Percentiles rank a stretch among this genome's conserved stretches.
Evolutionary conservation across 2,329 filamentous ascomycete species (phyloP).

Genomic region (Aphanocladium album): DNA sequence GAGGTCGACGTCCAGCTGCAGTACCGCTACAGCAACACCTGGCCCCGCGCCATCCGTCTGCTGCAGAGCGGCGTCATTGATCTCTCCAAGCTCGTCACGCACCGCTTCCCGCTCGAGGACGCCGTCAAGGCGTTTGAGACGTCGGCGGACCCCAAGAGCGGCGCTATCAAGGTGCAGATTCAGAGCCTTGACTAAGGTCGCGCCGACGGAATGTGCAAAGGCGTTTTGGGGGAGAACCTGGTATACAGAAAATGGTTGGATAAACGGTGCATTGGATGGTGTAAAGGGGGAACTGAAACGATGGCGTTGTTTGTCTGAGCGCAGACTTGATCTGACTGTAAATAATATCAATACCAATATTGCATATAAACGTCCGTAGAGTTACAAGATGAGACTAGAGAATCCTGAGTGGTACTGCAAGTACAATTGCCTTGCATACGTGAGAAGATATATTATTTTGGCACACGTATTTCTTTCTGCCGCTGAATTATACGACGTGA

Average conservation of each 20-base stretch:
- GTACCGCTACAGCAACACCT: slow-evolving; percentile 94
- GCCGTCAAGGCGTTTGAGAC: slow-evolving; percentile 86
- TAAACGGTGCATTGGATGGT: background rate
- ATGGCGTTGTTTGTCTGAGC: background rate
- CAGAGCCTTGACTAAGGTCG: slow-evolving; percentile 56
- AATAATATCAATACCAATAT: background rate
- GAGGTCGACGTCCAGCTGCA: slow-evolving; percentile 96
- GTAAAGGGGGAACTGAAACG: background rate
- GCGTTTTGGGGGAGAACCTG: too few species aligned
- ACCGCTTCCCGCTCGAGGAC: slow-evolving; percentile 80
- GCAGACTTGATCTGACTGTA: background rate
- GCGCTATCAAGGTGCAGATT: slow-evolving; percentile 97
- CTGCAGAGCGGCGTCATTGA: slow-evolving; percentile 81
- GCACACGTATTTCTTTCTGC: too few species aligned
- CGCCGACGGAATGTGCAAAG: background rate
- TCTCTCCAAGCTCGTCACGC: slow-evolving; percentile 77
- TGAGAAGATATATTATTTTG: too few species aligned
- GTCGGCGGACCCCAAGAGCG: slow-evolving; percentile 79
- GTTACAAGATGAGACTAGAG: background rate
- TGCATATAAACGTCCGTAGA: background rate
- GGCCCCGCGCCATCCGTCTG: slow-evolving; percentile 87
- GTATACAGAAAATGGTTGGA: background rate
- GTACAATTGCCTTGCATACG: too few species aligned
- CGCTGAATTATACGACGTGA: too few species aligned
- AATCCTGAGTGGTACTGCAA: too few species aligned